Percentiles rank a stretch among this genome's conserved stretches.
These are phyloP conservation scores for Termitomyces sp. DNA, from an alignment of 768 basidiomycete genomes.

Conservation along the genomic window DNA sequence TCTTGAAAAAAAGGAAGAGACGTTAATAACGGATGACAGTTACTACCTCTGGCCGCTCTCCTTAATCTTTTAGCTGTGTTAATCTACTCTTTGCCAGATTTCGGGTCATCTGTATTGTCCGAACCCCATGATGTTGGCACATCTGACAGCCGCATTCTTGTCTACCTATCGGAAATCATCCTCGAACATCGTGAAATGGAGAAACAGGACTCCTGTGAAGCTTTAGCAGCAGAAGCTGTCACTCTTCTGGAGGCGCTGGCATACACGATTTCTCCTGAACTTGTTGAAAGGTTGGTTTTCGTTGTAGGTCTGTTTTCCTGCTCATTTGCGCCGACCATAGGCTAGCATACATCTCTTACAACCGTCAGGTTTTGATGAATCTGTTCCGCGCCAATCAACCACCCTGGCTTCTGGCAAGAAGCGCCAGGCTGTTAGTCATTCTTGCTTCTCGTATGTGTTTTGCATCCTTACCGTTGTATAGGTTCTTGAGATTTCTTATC, in stretches of 20 bases:
- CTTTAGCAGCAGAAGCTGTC: constrained; percentile 36
- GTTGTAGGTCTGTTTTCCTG: neutral
- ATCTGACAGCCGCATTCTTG: constrained; percentile 29
- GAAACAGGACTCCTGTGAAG: constrained; percentile 21
- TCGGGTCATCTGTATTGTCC: constrained; percentile 33
- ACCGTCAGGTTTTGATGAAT: constrained; percentile 34
- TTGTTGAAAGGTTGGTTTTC: constrained; percentile 30
- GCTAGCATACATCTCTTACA: constrained; percentile 29
- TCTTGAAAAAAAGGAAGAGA: neutral
- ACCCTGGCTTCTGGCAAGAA: constrained; percentile 40
- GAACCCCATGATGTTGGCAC: constrained; percentile 17
- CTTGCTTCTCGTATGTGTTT: constrained; percentile 48
- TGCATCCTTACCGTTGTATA: neutral
- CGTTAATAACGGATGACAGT: constrained; percentile 27
- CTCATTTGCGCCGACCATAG: constrained; percentile 5
- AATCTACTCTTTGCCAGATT: constrained; percentile 42
- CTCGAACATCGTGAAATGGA: constrained; percentile 31
- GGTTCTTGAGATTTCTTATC: neutral
- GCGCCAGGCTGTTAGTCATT: constrained; percentile 45
- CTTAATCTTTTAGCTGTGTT: constrained; percentile 48
- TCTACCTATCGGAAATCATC: constrained; percentile 36
- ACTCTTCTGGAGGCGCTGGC: constrained; percentile 51
- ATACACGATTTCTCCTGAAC: constrained; percentile 40
- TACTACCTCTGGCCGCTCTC: constrained; percentile 40
- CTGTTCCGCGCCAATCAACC: constrained; percentile 51